Conservation (phyloP, 805 yeast species). For the Metschnikowia lochheadii region DNA sequence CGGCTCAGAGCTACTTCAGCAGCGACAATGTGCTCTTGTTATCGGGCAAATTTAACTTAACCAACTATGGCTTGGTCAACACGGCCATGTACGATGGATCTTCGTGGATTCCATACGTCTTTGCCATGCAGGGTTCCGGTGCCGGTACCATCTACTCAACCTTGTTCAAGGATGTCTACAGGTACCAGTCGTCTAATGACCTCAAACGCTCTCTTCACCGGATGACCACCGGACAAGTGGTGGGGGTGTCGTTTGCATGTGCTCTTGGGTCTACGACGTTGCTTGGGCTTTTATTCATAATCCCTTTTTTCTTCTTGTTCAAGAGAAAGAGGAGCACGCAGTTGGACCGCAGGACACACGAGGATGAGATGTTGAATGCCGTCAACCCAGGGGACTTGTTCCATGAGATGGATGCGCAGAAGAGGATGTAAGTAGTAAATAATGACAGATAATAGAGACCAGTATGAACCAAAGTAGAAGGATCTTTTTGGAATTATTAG, state of each 20-base stretch:
- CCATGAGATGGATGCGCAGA: conserved; percentile 43
- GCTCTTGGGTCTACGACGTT: conserved; percentile 41
- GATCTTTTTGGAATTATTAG: too few species aligned
- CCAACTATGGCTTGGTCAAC: conserved; percentile 51
- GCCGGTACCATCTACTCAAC: conserved; percentile 31
- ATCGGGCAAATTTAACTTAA: conserved; percentile 52
- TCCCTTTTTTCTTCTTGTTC: conserved; percentile 37
- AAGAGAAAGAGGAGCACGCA: conserved; percentile 22
- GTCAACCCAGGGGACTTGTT: conserved; percentile 42
- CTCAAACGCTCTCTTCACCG: conserved; percentile 15
- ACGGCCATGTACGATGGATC: conserved; percentile 64
- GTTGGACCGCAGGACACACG: conserved; percentile 35
- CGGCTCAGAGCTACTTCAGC: conserved; percentile 36
- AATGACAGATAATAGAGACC: conserved; percentile 3
- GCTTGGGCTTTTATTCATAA: conserved; percentile 37
- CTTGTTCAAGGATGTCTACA: conserved; percentile 31
- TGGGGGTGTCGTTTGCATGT: conserved; percentile 44
- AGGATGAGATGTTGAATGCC: conserved; percentile 42
- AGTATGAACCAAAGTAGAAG: not conserved
- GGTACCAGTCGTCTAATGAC: conserved; percentile 36
- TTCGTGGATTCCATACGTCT: conserved; percentile 62
- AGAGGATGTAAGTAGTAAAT: conserved; percentile 14
- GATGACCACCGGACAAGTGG: conserved; percentile 39
- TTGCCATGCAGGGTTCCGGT: conserved; percentile 26
- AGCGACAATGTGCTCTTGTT: conserved; percentile 48